These are phyloP conservation scores for Arthrinium phaeospermum DNA, from an alignment of 2,329 filamentous ascomycete species.

Conservation along the genomic window DNA sequence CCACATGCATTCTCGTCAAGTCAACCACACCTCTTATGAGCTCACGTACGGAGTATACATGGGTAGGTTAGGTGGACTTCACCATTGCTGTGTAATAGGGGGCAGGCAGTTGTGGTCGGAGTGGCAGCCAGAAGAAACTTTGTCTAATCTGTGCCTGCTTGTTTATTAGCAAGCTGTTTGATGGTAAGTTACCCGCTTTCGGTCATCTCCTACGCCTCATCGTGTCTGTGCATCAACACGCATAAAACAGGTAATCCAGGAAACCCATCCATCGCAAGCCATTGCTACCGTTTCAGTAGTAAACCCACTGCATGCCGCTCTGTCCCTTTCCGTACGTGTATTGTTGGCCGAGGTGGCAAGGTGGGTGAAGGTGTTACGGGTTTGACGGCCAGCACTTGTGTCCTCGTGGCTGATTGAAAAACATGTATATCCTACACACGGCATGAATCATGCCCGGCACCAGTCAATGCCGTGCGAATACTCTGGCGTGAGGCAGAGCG, in stretches of 20 bases:
- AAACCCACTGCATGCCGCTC: background rate
- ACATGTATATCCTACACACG: background rate
- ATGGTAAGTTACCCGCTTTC: slow-evolving; percentile 2
- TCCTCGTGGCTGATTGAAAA: background rate
- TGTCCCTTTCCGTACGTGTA: background rate
- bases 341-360: background rate
- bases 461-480: background rate
- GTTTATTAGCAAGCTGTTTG: slow-evolving; percentile 5
- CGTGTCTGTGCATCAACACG: slow-evolving; percentile 3
- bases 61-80: no score
- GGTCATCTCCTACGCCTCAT: slow-evolving; percentile 6
- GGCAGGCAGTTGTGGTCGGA: background rate
- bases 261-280: background rate
- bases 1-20: no score
- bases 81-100: background rate
- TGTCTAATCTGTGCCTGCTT: background rate
- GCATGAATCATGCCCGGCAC: background rate
- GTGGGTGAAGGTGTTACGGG: background rate
- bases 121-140: background rate
- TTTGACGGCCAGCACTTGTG: background rate
- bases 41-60: no score
- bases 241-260: background rate
- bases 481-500: background rate
- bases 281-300: slow-evolving; percentile 2
- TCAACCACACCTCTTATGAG: no score